Conservation (phyloP, 2,329 filamentous ascomycete genomes). For the Talaromyces pinophilus region DNA sequence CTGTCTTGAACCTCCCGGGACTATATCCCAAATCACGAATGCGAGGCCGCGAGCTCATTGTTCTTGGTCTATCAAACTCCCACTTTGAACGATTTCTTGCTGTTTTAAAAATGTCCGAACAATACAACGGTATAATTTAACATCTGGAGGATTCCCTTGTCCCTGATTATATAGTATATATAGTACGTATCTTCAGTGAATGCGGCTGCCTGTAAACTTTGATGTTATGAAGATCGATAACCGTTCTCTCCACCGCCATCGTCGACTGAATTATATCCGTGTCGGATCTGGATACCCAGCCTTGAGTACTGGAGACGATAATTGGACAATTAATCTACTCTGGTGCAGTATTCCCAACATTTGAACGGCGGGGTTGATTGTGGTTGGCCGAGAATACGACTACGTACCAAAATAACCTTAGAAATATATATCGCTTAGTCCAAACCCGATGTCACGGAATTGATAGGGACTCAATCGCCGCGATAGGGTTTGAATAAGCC, state of each 20-base stretch:
- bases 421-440: neutral
- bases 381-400: neutral
- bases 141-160: neutral
- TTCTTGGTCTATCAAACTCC: neutral
- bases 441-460: neutral
- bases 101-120: neutral
- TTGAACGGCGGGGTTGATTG: neutral
- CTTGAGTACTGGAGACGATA: neutral
- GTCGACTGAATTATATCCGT: neutral
- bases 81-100: neutral
- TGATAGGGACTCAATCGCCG: neutral
- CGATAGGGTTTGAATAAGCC: neutral
- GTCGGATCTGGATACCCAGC: neutral
- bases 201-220: neutral
- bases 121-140: neutral
- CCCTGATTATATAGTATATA: neutral
- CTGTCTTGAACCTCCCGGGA: slow-evolving; percentile 9
- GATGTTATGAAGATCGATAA: neutral
- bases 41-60: slow-evolving; percentile 5
- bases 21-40: slow-evolving; percentile 16
- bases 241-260: neutral
- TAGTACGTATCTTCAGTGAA: neutral
- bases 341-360: no score
- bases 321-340: neutral
- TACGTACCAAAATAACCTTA: neutral